These are phyloP conservation scores for Astraeus odoratus DNA, from an alignment of 768 basidiomycete genomes.

Conservation along the genomic window DNA sequence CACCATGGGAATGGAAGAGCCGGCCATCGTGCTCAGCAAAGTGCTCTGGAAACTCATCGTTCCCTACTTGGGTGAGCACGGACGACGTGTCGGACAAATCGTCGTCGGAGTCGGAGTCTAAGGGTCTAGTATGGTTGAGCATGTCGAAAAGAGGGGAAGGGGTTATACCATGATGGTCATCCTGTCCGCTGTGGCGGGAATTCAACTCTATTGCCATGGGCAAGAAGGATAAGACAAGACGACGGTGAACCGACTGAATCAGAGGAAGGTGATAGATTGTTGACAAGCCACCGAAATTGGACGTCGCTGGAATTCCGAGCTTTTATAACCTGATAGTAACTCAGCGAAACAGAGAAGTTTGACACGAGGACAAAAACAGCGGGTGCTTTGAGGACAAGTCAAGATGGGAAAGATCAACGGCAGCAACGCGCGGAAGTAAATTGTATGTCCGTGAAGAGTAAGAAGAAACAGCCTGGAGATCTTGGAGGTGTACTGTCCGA, in stretches of 20 bases:
- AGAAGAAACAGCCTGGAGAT: constrained; percentile 9
- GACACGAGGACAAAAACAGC: constrained; percentile 29
- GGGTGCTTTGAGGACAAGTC: constrained; percentile 22
- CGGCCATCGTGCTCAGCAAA: constrained; percentile 53
- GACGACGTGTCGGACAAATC: constrained; percentile 36
- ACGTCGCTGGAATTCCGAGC: constrained; percentile 32
- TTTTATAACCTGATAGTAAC: constrained; percentile 33
- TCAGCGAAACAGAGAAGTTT: constrained; percentile 35
- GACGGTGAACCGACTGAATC: constrained; percentile 13
- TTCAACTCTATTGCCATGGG: constrained; percentile 25
- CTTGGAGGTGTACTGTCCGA: constrained; percentile 7
- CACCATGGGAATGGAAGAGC: constrained; percentile 61
- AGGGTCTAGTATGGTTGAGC: constrained; percentile 4
- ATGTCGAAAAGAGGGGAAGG: constrained; percentile 7
- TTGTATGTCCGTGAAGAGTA: constrained; percentile 10
- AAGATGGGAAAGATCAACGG: constrained; percentile 18
- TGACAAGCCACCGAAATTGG: constrained; percentile 31
- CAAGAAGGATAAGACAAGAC: constrained; percentile 1
- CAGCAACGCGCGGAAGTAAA: constrained; percentile 11
- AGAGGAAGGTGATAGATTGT: constrained; percentile 28
- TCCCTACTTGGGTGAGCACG: constrained; percentile 38
- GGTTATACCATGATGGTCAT: constrained; percentile 10
- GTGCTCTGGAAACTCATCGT: constrained; percentile 51
- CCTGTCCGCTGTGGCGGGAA: constrained; percentile 17
- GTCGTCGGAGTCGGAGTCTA: constrained; percentile 29